Conservation (phyloP, 352 stramenopile genomes). For the Globisporangium takayamanum region DNA sequence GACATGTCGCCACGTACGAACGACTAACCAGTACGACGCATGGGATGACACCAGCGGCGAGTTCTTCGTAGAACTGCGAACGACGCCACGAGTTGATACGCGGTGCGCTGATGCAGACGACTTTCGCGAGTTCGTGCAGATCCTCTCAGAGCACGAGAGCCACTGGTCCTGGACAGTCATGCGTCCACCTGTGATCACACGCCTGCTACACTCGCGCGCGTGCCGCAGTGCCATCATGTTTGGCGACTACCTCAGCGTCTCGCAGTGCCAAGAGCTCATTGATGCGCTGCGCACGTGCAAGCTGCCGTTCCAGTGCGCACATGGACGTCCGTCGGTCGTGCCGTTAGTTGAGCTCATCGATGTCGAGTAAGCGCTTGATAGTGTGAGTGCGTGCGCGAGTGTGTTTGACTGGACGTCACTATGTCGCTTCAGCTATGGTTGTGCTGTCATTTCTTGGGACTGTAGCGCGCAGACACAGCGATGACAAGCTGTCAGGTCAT, state of each 20-base stretch:
- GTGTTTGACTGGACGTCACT: not conserved
- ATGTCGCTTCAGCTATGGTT: not conserved
- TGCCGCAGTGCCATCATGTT: conserved; percentile 93
- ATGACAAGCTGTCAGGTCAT: not conserved
- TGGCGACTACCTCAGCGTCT: conserved; percentile 71
- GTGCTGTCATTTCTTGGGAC: conserved; percentile 15
- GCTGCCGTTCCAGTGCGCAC: conserved; percentile 88
- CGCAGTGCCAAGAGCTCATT: conserved; percentile 69
- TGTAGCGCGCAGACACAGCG: not conserved
- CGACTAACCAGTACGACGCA: not conserved
- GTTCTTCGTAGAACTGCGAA: conserved; percentile 22
- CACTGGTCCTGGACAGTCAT: conserved; percentile 22
- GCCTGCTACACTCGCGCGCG: conserved; percentile 81
- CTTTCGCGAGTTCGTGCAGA: conserved; percentile 82
- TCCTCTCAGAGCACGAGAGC: conserved; percentile 29
- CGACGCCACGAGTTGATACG: conserved; percentile 67
- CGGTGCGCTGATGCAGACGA: conserved; percentile 56
- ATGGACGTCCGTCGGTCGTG: conserved; percentile 85
- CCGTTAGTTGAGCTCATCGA: conserved; percentile 70
- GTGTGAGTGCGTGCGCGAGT: not conserved
- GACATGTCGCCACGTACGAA: not conserved
- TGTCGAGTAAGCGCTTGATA: not conserved
- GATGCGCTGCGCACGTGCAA: conserved; percentile 64
- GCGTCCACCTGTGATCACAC: conserved; percentile 70
- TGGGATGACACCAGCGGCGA: not conserved